phyloP scores from a whole-genome alignment of 192 early-diverging fungal genomes.

The Allomyces macrogynus region DNA sequence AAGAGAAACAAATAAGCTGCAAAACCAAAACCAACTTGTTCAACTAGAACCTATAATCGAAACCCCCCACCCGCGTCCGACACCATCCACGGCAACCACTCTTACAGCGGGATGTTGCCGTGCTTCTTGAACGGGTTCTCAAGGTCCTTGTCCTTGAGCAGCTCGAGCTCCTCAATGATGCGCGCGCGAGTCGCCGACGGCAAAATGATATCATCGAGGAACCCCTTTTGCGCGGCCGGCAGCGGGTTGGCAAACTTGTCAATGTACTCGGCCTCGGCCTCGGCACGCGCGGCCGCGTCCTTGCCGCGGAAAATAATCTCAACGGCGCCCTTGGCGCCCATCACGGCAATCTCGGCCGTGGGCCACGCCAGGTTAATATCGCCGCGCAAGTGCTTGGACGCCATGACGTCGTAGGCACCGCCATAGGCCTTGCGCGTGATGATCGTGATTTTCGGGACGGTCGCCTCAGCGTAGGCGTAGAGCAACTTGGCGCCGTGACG shows the following conservation, averaged over 20 bases:
- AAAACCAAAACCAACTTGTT: too few relatives aligned
- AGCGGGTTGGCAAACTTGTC: constrained; percentile 84
- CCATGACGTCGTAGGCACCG: constrained; percentile 95
- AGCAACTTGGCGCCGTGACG: constrained; percentile 87
- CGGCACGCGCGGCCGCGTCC: constrained; percentile 25
- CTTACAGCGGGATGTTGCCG: constrained; percentile 74
- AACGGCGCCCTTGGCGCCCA: constrained; percentile 93
- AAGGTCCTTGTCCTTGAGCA: constrained; percentile 55
- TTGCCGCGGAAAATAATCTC: constrained; percentile 76
- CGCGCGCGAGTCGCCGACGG: constrained; percentile 50
- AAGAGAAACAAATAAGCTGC: too few relatives aligned
- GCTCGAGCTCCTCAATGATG: constrained; percentile 72
- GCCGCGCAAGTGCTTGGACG: constrained; percentile 84
- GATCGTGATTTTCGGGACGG: constrained; percentile 86
- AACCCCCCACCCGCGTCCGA: too few relatives aligned
- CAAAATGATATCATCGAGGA: constrained; percentile 53
- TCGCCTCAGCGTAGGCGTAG: constrained; percentile 91
- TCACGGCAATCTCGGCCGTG: constrained; percentile 93
- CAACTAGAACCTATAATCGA: too few relatives aligned
- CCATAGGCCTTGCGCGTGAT: constrained; percentile 94
- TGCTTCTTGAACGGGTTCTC: constrained; percentile 80
- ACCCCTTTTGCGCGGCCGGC: constrained; percentile 76
- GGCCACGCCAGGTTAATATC: constrained; percentile 64
- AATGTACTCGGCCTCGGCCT: constrained; percentile 72
- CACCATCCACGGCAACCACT: too few relatives aligned